Percentiles rank a stretch among this genome's conserved stretches.
These are phyloP conservation scores for Penicillium antarcticum DNA, from an alignment of 495 filamentous ascomycete genomes.

Conservation along the genomic window DNA sequence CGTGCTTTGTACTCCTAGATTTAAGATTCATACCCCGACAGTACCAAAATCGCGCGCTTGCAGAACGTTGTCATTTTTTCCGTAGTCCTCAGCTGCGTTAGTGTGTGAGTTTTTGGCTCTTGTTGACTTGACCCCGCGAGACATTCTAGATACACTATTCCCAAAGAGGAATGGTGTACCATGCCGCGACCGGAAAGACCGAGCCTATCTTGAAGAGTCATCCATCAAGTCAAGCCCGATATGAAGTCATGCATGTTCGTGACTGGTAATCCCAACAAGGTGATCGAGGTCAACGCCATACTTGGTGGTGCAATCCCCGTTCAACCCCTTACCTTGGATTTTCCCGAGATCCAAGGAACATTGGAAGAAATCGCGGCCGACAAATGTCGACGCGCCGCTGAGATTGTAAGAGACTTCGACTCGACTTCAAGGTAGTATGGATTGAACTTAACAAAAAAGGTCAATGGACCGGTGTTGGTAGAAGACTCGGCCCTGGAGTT, in stretches of 20 bases:
- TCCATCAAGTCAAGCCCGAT: background rate
- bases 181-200: too few relatives aligned
- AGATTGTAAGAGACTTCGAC: slow-evolving; percentile 44
- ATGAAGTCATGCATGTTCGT: slow-evolving; percentile 54
- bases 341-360: slow-evolving; percentile 76
- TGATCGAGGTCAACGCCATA: slow-evolving; percentile 73
- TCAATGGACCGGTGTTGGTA: slow-evolving; percentile 82
- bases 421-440: background rate
- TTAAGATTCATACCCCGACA: too few relatives aligned
- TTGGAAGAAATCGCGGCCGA: slow-evolving; percentile 76
- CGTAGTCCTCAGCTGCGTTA: too few relatives aligned
- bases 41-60: too few relatives aligned
- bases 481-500: slow-evolving; percentile 91
- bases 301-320: slow-evolving; percentile 62
- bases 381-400: slow-evolving; percentile 71
- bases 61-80: too few relatives aligned
- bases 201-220: too few relatives aligned
- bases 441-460: slow-evolving; percentile 34
- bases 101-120: too few relatives aligned
- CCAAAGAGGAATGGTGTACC: too few relatives aligned
- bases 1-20: too few relatives aligned
- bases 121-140: too few relatives aligned
- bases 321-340: slow-evolving; percentile 59
- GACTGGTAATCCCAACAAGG: slow-evolving; percentile 81
- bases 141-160: too few relatives aligned